A percentile compares a stretch with the other conserved stretches of the same genome.
phyloP scores from a whole-genome alignment of 495 filamentous ascomycete genomes.

The Penicillium paxilli region DNA sequence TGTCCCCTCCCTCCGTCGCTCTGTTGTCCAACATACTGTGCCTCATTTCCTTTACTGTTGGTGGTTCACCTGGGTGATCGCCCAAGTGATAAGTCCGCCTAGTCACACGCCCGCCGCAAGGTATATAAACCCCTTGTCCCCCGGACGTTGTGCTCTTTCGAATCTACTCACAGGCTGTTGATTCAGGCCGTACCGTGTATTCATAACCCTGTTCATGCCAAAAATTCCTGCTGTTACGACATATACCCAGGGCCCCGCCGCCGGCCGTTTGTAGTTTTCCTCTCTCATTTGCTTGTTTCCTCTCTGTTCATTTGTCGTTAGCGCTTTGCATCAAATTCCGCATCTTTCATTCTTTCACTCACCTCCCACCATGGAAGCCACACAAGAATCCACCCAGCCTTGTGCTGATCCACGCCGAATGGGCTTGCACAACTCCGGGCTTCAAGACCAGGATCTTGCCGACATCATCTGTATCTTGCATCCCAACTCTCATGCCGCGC shows the following conservation, averaged over 20 bases:
- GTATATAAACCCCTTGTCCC: slow-evolving; percentile 17
- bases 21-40: not conserved
- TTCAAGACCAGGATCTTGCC: slow-evolving; percentile 75
- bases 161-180: slow-evolving; percentile 6
- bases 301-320: slow-evolving; percentile 17
- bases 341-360: not conserved
- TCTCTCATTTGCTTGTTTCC: slow-evolving; percentile 11
- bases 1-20: no score
- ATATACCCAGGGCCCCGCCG: slow-evolving; percentile 24
- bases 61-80: slow-evolving; percentile 15
- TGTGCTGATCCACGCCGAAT: slow-evolving; percentile 75
- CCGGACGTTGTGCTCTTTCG: not conserved
- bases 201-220: slow-evolving; percentile 23
- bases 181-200: slow-evolving; percentile 6
- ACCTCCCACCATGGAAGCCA: slow-evolving; percentile 47
- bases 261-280: slow-evolving; percentile 20
- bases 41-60: slow-evolving; percentile 9
- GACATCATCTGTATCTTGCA: slow-evolving; percentile 90
- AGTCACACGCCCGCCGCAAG: slow-evolving; percentile 8
- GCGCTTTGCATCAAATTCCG: slow-evolving; percentile 3
- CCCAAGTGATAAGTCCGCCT: slow-evolving; percentile 10
- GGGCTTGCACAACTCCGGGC: slow-evolving; percentile 73
- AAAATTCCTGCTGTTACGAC: slow-evolving; percentile 19
- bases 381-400: slow-evolving; percentile 76
- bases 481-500: slow-evolving; percentile 71